Conservation (phyloP, 2,329 filamentous ascomycete species). For the Aspergillus sp. region DNA sequence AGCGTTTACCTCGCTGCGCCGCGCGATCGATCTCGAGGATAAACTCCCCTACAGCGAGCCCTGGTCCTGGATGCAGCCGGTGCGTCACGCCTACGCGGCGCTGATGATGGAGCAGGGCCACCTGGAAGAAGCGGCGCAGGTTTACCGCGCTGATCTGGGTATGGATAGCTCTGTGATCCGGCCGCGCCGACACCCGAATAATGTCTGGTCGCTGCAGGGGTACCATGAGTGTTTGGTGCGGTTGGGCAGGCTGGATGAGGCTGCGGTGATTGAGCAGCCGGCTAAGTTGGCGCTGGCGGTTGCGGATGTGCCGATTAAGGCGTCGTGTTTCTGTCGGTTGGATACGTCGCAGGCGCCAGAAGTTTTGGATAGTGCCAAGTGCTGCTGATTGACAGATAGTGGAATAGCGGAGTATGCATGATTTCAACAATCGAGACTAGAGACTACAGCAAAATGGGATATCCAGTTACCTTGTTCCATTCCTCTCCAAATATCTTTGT, state of each 20-base stretch:
- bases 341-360: background rate
- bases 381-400: too few relatives aligned
- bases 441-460: too few relatives aligned
- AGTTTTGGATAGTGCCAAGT: background rate
- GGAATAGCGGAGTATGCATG: too few relatives aligned
- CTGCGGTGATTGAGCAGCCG: constrained; percentile 42
- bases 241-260: constrained; percentile 52
- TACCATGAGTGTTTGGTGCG: constrained; percentile 67
- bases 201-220: constrained; percentile 74
- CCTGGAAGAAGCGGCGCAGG: constrained; percentile 54
- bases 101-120: constrained; percentile 66
- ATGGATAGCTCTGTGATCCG: constrained; percentile 60
- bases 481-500: too few relatives aligned
- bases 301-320: constrained; percentile 59
- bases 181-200: constrained; percentile 68
- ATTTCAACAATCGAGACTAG: too few relatives aligned
- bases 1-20: constrained; percentile 61
- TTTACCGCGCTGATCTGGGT: constrained; percentile 64
- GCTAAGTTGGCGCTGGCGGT: constrained; percentile 34
- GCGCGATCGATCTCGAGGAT: constrained; percentile 62
- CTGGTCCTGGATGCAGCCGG: constrained; percentile 78
- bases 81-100: constrained; percentile 69
- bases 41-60: constrained; percentile 69
- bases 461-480: too few relatives aligned
- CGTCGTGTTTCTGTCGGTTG: constrained; percentile 58